These are phyloP conservation scores for Cyclospora cayetanensis DNA, from an alignment of 169 alveolate genomes.

Conservation along the genomic window DNA sequence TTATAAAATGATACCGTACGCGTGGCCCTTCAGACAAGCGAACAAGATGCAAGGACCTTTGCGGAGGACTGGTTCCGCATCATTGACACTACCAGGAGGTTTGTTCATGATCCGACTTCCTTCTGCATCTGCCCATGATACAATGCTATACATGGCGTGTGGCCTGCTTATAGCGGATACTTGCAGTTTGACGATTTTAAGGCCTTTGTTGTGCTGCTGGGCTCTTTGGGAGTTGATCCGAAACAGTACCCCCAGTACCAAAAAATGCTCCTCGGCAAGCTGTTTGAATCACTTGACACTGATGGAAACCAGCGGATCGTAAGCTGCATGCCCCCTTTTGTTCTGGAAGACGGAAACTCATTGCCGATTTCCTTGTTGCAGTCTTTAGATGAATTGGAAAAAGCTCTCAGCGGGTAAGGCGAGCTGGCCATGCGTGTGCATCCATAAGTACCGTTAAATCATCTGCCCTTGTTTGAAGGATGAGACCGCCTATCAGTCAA, in stretches of 20 bases:
- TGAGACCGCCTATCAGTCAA: slow-evolving; percentile 1
- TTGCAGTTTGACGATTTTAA: slow-evolving; percentile 56
- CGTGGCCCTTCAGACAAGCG: background rate
- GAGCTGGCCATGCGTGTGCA: background rate
- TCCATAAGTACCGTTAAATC: too few species aligned
- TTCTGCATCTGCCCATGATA: too few species aligned
- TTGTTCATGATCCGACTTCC: too few species aligned
- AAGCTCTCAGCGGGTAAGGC: slow-evolving; percentile 22
- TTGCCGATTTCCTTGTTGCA: background rate
- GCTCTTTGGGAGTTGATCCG: slow-evolving; percentile 39
- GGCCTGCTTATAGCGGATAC: slow-evolving; percentile 17
- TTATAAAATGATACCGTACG: background rate
- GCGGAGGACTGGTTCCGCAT: slow-evolving; percentile 61
- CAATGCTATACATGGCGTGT: background rate
- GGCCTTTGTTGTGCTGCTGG: slow-evolving; percentile 52
- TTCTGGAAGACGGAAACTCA: too few species aligned
- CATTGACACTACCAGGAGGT: slow-evolving; percentile 41
- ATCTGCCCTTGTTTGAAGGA: background rate
- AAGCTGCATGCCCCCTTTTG: too few species aligned
- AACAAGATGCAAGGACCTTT: slow-evolving; percentile 46
- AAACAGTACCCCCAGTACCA: slow-evolving; percentile 18
- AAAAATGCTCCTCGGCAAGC: background rate
- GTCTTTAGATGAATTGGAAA: slow-evolving; percentile 16
- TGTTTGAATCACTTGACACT: slow-evolving; percentile 30
- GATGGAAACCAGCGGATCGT: slow-evolving; percentile 61